These are phyloP conservation scores for Coffea eugenioides DNA, from an alignment of 257 asterid species.

Conservation along the genomic window DNA sequence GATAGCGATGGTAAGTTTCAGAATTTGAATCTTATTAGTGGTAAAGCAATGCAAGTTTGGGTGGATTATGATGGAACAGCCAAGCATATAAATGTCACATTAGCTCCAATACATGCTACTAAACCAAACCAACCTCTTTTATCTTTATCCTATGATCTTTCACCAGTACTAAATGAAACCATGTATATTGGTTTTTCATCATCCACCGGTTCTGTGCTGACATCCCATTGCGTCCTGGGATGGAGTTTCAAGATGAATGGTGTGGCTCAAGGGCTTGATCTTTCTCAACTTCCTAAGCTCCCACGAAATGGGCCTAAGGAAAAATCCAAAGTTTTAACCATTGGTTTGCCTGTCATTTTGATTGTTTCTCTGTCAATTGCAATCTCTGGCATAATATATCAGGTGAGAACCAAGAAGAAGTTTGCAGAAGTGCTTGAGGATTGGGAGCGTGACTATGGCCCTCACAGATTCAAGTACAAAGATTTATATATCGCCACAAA, in stretches of 20 bases:
- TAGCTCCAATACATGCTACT: conserved; percentile 33
- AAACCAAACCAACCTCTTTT: conserved; percentile 50
- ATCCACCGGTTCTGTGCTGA: conserved; percentile 35
- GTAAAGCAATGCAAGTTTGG: conserved; percentile 51
- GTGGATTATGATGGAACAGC: conserved; percentile 42
- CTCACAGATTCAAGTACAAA: conserved; percentile 60
- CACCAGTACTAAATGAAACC: conserved; percentile 30
- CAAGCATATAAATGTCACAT: conserved; percentile 33
- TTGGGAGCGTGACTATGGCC: conserved; percentile 56
- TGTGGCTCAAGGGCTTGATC: conserved; percentile 32
- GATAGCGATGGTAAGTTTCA: conserved; percentile 19
- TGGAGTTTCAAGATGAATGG: conserved; percentile 59
- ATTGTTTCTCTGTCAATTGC: neutral
- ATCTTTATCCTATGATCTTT: conserved; percentile 32
- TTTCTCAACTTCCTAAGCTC: conserved; percentile 49
- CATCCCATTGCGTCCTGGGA: conserved; percentile 56
- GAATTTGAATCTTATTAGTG: conserved; percentile 45
- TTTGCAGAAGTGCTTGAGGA: conserved; percentile 55
- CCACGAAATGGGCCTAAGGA: conserved; percentile 47
- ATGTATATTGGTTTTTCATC: conserved; percentile 71
- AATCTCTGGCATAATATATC: conserved; percentile 11
- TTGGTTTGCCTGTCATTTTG: conserved; percentile 37
- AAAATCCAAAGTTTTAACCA: conserved; percentile 23
- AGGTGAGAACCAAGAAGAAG: conserved; percentile 35
- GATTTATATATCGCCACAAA: conserved; percentile 59